These are phyloP conservation scores for Talaromyces thailandensis DNA, from an alignment of 495 filamentous ascomycete species.

Conservation along the genomic window DNA sequence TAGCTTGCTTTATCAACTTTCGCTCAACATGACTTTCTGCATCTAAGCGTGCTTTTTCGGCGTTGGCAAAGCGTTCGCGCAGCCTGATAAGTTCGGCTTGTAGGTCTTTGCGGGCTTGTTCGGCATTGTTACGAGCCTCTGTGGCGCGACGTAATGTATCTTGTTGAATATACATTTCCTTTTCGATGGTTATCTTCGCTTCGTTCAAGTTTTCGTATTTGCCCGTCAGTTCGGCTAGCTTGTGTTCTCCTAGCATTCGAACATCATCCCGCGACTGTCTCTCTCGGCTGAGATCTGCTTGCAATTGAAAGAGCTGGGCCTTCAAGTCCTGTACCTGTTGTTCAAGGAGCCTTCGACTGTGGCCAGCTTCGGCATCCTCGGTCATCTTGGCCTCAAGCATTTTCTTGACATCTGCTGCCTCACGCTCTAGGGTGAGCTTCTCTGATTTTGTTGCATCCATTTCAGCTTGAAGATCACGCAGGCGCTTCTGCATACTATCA, in stretches of 20 bases:
- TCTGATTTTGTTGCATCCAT: conserved; percentile 79
- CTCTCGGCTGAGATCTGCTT: conserved; percentile 83
- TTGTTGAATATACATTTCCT: conserved; percentile 97
- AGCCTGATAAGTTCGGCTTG: conserved; percentile 77
- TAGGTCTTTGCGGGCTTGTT: conserved; percentile 81
- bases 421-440: conserved; percentile 72
- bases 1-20: conserved; percentile 64
- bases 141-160: conserved; percentile 84
- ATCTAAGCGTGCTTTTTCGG: conserved; percentile 75
- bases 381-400: conserved; percentile 81
- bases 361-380: conserved; percentile 77
- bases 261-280: conserved; percentile 95
- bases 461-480: conserved; percentile 81
- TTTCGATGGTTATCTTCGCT: conserved; percentile 94
- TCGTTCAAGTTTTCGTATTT: conserved; percentile 87
- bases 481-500: conserved; percentile 65
- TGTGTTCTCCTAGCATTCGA: conserved; percentile 83
- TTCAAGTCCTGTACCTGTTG: conserved; percentile 83
- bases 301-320: conserved; percentile 69
- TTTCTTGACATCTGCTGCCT: conserved; percentile 79
- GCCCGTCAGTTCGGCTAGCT: conserved; percentile 67
- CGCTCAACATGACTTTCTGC: conserved; percentile 76
- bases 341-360: conserved; percentile 80
- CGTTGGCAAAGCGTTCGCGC: conserved; percentile 69
- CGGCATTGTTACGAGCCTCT: conserved; percentile 66